phyloP scores from a whole-genome alignment of 1,284 basidiomycete genomes.

The Hortiboletus rubellus region DNA sequence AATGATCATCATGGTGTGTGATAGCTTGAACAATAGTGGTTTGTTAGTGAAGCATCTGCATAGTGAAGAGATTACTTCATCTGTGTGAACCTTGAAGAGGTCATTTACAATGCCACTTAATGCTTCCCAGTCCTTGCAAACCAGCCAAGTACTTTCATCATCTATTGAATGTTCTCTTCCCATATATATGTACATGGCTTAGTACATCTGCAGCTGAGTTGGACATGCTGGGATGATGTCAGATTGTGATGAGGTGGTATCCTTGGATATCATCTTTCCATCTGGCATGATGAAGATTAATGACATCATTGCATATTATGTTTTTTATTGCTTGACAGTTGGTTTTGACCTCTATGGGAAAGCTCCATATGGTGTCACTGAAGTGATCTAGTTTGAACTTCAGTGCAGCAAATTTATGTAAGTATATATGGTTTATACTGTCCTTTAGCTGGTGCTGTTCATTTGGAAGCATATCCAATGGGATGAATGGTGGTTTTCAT shows the following conservation, averaged over 20 bases:
- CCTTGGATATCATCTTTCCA: conserved; percentile 2
- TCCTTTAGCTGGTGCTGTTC: not conserved
- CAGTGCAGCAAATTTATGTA: conserved; percentile 1
- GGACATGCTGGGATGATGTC: not conserved
- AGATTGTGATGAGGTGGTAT: not conserved
- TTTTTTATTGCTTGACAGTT: not conserved
- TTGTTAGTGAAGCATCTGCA: conserved; percentile 8
- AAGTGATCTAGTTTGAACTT: conserved; percentile 15
- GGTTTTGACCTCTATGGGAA: not conserved
- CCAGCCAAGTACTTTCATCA: conserved; percentile 10
- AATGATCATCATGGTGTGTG: not conserved
- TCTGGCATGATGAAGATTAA: not conserved
- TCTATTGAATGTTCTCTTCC: not conserved
- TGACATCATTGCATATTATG: not conserved
- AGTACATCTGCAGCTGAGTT: conserved; percentile 1
- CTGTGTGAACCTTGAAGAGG: conserved; percentile 4
- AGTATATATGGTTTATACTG: conserved; percentile 13
- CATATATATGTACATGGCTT: not conserved
- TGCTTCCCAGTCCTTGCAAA: conserved; percentile 25
- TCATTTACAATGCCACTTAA: conserved; percentile 20
- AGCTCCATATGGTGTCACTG: conserved; percentile 7
- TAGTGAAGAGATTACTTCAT: not conserved
- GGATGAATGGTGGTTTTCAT: not conserved
- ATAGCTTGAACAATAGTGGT: not conserved
- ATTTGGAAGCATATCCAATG: conserved; percentile 7